Conservation (phyloP, 805 yeast genomes). For the fission yeast (Schizosaccharomyces pombe) region DNA sequence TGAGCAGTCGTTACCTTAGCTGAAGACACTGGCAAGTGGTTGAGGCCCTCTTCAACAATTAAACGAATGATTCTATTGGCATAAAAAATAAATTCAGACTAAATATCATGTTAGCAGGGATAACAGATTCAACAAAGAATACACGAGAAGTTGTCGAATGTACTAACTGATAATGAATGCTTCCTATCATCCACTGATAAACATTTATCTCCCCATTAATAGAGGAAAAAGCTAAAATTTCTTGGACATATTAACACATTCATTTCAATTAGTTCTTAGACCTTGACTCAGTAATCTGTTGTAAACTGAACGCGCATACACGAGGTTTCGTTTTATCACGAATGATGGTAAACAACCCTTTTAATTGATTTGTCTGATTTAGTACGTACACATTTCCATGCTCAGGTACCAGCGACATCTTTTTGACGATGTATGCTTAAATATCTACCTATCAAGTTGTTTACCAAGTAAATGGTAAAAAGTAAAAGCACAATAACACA, state of each 20-base stretch:
- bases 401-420: not conserved
- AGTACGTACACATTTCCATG: constrained; percentile 19
- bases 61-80: constrained; percentile 84
- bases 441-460: no score
- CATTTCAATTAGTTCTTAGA: no score
- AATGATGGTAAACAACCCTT: constrained; percentile 71
- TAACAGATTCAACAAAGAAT: not conserved
- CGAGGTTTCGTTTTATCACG: constrained; percentile 61
- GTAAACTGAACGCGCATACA: constrained; percentile 13
- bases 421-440: no score
- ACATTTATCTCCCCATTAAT: no score
- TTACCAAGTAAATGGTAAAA: no score
- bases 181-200: no score
- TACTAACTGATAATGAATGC: no score
- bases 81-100: constrained; percentile 72
- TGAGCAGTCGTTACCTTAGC: constrained; percentile 42
- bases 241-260: not conserved
- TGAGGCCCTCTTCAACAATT: constrained; percentile 76
- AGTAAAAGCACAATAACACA: no score
- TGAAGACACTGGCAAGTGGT: constrained; percentile 71
- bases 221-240: no score
- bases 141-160: no score
- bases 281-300: not conserved
- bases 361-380: constrained; percentile 73
- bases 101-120: not conserved